Conservation (phyloP, 208 protist genomes). For the Leishmania amazonensis region DNA sequence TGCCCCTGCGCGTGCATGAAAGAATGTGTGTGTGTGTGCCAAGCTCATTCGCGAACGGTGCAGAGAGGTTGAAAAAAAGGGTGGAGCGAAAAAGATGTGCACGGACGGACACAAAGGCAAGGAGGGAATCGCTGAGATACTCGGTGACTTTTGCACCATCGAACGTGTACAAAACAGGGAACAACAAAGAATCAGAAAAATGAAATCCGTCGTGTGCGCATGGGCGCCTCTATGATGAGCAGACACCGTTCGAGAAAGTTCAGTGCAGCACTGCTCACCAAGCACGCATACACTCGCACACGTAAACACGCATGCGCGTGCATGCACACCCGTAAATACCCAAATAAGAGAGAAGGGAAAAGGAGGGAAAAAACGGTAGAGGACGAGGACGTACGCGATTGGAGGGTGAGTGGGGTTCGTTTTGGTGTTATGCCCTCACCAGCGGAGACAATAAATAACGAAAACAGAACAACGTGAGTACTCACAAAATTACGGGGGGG, state of each 20-base stretch:
- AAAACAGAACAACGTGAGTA: background rate
- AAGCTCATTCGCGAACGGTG: too few species aligned
- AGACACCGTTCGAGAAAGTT: background rate
- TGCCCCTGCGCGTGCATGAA: background rate
- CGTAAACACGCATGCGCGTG: background rate
- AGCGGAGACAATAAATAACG: background rate
- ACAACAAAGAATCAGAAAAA: conserved; percentile 2
- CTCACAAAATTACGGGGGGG: background rate
- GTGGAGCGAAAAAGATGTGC: background rate
- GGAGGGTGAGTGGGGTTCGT: background rate
- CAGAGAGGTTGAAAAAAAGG: too few species aligned
- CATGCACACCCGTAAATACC: too few species aligned
- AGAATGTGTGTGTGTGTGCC: background rate
- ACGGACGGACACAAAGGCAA: background rate
- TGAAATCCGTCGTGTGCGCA: background rate
- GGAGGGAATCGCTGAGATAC: background rate
- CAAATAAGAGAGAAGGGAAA: background rate
- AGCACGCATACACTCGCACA: background rate
- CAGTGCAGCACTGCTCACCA: background rate
- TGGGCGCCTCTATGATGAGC: background rate
- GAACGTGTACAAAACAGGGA: background rate
- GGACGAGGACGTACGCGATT: background rate
- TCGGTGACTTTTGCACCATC: background rate
- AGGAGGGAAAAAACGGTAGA: background rate
- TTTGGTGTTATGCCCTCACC: background rate